Conservation (phyloP, 1,284 basidiomycete species). For the Blastosporella zonata region DNA sequence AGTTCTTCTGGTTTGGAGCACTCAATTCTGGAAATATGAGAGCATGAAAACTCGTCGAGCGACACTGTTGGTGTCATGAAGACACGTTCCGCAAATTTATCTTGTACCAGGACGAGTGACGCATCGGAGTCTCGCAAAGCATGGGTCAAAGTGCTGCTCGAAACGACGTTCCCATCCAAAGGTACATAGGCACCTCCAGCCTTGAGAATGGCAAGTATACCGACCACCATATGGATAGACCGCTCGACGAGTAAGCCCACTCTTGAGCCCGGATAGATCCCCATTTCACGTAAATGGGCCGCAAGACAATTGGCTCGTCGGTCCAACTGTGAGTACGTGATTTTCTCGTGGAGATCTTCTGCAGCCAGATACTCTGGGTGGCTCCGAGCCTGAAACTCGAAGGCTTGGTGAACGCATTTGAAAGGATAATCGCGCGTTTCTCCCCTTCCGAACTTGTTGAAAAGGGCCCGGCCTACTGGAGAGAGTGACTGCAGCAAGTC, state of each 20-base stretch:
- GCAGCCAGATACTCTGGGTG: conserved; percentile 16
- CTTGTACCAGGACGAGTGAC: conserved; percentile 41
- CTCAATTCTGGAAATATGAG: conserved; percentile 20
- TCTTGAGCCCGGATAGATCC: conserved; percentile 12
- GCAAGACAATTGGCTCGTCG: conserved; percentile 21
- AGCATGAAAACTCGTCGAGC: conserved; percentile 42
- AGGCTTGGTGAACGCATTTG: conserved; percentile 19
- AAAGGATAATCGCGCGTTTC: conserved; percentile 10
- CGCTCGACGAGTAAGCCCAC: conserved; percentile 31
- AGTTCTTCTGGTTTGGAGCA: conserved; percentile 39
- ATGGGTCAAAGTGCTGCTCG: conserved; percentile 50
- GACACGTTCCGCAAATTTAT: conserved; percentile 45
- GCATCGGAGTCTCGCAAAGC: conserved; percentile 48
- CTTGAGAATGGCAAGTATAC: conserved; percentile 53
- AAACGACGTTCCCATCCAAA: conserved; percentile 54
- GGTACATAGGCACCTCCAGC: conserved; percentile 58
- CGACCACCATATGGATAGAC: conserved; percentile 52
- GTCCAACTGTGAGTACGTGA: conserved; percentile 18
- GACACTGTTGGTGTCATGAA: conserved; percentile 30
- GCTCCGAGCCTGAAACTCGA: conserved; percentile 18
- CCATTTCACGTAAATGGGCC: conserved; percentile 16
- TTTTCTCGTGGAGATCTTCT: conserved; percentile 17
- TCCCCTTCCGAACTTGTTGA: conserved; percentile 19
- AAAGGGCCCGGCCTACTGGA: conserved; percentile 17
- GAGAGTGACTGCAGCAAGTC: conserved; percentile 17